Percentiles rank a stretch among this genome's conserved stretches.
phyloP scores from a whole-genome alignment of 1,139 yeast species.

The Cylindricascospora bacillispora region DNA sequence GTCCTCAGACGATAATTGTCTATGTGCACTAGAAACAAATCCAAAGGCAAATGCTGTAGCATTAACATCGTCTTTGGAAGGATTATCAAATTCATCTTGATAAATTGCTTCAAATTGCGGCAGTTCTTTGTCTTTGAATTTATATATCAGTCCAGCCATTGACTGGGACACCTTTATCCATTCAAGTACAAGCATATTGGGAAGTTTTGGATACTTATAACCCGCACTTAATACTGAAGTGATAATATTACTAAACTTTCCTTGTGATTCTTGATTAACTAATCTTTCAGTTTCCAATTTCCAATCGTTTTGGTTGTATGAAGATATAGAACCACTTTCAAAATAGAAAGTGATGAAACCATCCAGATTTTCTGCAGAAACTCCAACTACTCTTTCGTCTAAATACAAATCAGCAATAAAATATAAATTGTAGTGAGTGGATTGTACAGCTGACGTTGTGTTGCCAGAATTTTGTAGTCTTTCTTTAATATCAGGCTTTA shows the following conservation, averaged over 20 bases:
- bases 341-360: slow-evolving; percentile 19
- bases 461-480: slow-evolving; percentile 2
- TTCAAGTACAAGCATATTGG: slow-evolving; percentile 15
- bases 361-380: slow-evolving; percentile 21
- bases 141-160: slow-evolving; percentile 22
- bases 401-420: slow-evolving; percentile 10
- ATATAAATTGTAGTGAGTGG: slow-evolving; percentile 12
- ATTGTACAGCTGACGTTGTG: slow-evolving; percentile 1
- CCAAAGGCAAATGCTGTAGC: slow-evolving; percentile 26
- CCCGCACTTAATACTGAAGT: slow-evolving; percentile 24
- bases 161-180: slow-evolving; percentile 24
- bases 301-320: slow-evolving; percentile 24
- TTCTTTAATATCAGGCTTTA: slow-evolving; percentile 10
- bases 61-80: slow-evolving; percentile 14
- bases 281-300: slow-evolving; percentile 18
- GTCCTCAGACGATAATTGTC: slow-evolving; percentile 25
- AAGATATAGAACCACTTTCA: slow-evolving; percentile 17
- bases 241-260: slow-evolving; percentile 18
- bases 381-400: slow-evolving; percentile 13
- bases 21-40: slow-evolving; percentile 25
- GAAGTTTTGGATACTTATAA: slow-evolving; percentile 15
- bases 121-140: slow-evolving; percentile 8
- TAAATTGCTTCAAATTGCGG: slow-evolving; percentile 15
- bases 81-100: slow-evolving; percentile 9
- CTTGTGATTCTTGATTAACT: slow-evolving; percentile 12